Base-by-base conservation (phyloP, 805 yeast genomes). In the Cyberlindnera meyerae region DNA sequence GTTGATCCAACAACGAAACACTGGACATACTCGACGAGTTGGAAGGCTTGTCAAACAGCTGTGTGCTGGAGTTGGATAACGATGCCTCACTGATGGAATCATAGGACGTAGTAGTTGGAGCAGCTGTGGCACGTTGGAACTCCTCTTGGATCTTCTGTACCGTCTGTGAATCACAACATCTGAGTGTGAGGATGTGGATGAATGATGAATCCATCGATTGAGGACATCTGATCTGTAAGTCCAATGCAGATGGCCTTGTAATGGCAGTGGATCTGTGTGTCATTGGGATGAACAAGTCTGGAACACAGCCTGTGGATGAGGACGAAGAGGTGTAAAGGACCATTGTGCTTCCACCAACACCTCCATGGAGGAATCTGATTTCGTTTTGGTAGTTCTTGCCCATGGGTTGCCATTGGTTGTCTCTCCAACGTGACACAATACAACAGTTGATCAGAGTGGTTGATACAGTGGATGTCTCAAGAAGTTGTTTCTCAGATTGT, bases 1-100 rank as follows among this genome's bases (percentile, higher is more conserved):
- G n/a, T n/a, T n/a, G n/a, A 5, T 41, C 45, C 24, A 41, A 25
- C 36, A 35, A 17, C 9, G 46, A 42, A 8, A 48, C 29, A 9
- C 52, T 44, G 11, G 49, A 43, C 56, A 53, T 52, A 16, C 49
- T 40, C 1, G 58, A 50, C 15, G 54, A 48, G 30, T 43, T 51
- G 5, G 52, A 46, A 17, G 58, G 52, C 20, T 37, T 37, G 28
- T 48, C 53, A 29, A 50, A 49, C 24, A 44, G 27, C 3, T 28
- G 33, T 21, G 40, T 36, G 18, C 41, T 39, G 11, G 42, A 38
- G 27, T 31, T 42, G 16, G 47, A 46, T 11, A 13, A 6, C 11
- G 29, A 13, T 5, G 36, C 34, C 22, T 40, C 29, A 11, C 29
- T n/a, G 5, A 18, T 11, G 13, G 13, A 11, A 14, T 13, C 14